Conservation (phyloP, 345 rosid species). For the Erucastrum elatum region DNA sequence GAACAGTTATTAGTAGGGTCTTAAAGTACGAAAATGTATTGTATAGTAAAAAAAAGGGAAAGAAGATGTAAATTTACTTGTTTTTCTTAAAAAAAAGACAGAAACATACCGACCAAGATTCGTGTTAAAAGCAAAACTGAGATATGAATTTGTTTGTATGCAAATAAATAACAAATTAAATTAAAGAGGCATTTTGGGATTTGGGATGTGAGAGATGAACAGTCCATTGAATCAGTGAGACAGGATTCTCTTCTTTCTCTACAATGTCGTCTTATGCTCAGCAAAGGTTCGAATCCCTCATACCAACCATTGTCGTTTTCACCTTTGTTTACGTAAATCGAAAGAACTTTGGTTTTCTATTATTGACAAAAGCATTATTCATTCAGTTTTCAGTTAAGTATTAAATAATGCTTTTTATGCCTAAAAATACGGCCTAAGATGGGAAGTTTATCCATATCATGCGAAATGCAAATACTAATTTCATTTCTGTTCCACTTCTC, state of each 20-base stretch:
- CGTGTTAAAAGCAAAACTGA: slow-evolving; percentile 38
- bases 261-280: slow-evolving; percentile 33
- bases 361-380: neutral
- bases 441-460: neutral
- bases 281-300: slow-evolving; percentile 36
- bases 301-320: slow-evolving; percentile 37
- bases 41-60: slow-evolving; percentile 5
- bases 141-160: slow-evolving; percentile 38
- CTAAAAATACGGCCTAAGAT: neutral
- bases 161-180: slow-evolving; percentile 16
- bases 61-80: neutral
- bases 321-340: slow-evolving; percentile 30
- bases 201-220: slow-evolving; percentile 27
- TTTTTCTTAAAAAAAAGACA: slow-evolving; percentile 21
- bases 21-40: neutral
- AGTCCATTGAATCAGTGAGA: slow-evolving; percentile 39
- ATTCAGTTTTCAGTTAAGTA: neutral
- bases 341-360: neutral
- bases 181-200: slow-evolving; percentile 17
- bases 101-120: slow-evolving; percentile 41
- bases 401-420: neutral
- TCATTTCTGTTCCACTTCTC: neutral
- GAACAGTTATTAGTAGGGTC: slow-evolving; percentile 1
- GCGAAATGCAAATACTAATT: neutral
- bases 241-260: slow-evolving; percentile 23